A percentile compares a stretch with the other conserved stretches of the same genome.
phyloP scores from a whole-genome alignment of 2,329 filamentous ascomycete species.

The Colletotrichum cordylinicola region DNA sequence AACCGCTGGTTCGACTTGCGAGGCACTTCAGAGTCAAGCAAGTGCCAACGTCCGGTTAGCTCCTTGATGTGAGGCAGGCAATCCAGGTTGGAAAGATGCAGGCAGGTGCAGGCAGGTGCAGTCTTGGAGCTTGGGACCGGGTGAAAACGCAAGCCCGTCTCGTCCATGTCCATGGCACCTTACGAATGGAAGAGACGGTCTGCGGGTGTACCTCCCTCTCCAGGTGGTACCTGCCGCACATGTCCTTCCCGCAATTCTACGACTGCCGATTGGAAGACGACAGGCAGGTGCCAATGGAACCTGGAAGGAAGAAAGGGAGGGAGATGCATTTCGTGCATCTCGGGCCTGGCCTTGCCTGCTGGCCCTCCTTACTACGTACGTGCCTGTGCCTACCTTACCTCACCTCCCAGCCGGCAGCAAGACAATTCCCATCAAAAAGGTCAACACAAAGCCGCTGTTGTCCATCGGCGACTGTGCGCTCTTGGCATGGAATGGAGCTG shows the following conservation, averaged over 20 bases:
- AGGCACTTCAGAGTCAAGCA: neutral
- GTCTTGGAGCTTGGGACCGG: neutral
- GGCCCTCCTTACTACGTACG: neutral
- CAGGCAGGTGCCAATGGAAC: neutral
- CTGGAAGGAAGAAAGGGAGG: neutral
- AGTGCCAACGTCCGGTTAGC: neutral
- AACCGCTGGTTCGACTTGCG: neutral
- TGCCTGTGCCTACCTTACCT: neutral
- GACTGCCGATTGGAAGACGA: neutral
- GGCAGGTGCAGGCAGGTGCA: neutral
- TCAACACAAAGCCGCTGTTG: neutral
- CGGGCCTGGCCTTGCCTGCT: neutral
- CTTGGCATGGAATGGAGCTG: neutral
- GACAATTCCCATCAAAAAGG: neutral
- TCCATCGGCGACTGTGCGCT: neutral
- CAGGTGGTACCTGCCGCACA: neutral
- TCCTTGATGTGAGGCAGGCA: neutral
- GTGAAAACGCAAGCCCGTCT: neutral
- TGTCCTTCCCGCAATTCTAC: neutral
- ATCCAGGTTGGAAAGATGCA: neutral
- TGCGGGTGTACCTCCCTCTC: neutral
- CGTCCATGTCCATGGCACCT: too few relatives aligned
- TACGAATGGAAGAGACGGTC: neutral
- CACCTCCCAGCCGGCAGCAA: neutral
- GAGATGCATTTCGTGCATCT: neutral